These are phyloP conservation scores for Henckelia pumila DNA, from an alignment of 257 asterid genomes.

Conservation along the genomic window DNA sequence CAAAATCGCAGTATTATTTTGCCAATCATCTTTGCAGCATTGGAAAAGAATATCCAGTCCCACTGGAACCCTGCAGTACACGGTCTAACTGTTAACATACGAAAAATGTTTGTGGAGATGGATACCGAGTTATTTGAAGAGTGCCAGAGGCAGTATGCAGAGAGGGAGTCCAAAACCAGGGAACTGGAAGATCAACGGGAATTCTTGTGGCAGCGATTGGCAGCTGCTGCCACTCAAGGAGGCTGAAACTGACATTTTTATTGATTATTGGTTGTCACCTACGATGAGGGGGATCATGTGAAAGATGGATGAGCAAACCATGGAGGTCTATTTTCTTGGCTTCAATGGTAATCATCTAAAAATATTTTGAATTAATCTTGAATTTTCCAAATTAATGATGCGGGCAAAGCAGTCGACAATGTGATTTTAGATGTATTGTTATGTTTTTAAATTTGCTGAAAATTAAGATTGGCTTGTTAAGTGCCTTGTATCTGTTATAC, in stretches of 20 bases:
- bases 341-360: slow-evolving; percentile 38
- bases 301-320: slow-evolving; percentile 30
- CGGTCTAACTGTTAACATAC: slow-evolving; percentile 59
- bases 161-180: slow-evolving; percentile 43
- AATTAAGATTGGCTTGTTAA: slow-evolving; percentile 45
- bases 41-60: slow-evolving; percentile 63
- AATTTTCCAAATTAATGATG: slow-evolving; percentile 31
- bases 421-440: slow-evolving; percentile 46
- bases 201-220: slow-evolving; percentile 69
- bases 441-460: slow-evolving; percentile 28
- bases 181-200: slow-evolving; percentile 58
- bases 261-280: slow-evolving; percentile 15
- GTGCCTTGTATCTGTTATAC: slow-evolving; percentile 7
- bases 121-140: slow-evolving; percentile 64
- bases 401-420: slow-evolving; percentile 40
- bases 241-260: slow-evolving; percentile 23
- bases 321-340: slow-evolving; percentile 22
- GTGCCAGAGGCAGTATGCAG: slow-evolving; percentile 55
- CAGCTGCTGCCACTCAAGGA: slow-evolving; percentile 48
- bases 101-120: slow-evolving; percentile 72
- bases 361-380: slow-evolving; percentile 24
- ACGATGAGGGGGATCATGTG: slow-evolving; percentile 17
- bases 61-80: slow-evolving; percentile 88
- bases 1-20: slow-evolving; percentile 57
- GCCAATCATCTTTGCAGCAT: slow-evolving; percentile 67